These are phyloP conservation scores for Penicillium sp. DNA, from an alignment of 2,329 filamentous ascomycete species.

Conservation along the genomic window DNA sequence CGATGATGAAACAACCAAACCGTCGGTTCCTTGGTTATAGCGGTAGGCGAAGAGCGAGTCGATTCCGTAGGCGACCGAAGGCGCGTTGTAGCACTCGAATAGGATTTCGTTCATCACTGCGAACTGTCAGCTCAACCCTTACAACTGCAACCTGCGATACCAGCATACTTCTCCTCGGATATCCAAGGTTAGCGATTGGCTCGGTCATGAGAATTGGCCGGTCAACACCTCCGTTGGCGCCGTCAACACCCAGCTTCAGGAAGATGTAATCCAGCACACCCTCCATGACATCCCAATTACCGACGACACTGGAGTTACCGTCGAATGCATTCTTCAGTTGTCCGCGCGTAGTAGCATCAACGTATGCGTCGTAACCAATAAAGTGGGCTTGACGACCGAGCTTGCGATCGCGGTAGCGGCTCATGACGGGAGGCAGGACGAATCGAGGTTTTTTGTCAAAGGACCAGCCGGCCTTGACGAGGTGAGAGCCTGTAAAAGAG, in stretches of 20 bases:
- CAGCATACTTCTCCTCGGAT: slow-evolving; percentile 80
- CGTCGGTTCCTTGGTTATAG: slow-evolving; percentile 86
- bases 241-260: slow-evolving; percentile 87
- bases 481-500: slow-evolving; percentile 73
- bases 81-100: slow-evolving; percentile 93
- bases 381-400: slow-evolving; percentile 90
- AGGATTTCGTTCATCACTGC: slow-evolving; percentile 95
- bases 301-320: slow-evolving; percentile 84
- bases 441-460: slow-evolving; percentile 85
- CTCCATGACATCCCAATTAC: slow-evolving; percentile 98
- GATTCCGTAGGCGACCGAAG: slow-evolving; percentile 90
- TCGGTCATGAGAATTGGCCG: slow-evolving; percentile 95
- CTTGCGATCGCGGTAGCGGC: slow-evolving; percentile 94
- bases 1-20: slow-evolving; percentile 88
- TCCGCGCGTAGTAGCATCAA: slow-evolving; percentile 88
- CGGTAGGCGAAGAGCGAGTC: slow-evolving; percentile 96
- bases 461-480: slow-evolving; percentile 93
- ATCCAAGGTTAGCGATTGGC: slow-evolving; percentile 86
- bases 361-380: slow-evolving; percentile 89
- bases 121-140: slow-evolving; percentile 6
- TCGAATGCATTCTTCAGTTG: slow-evolving; percentile 93
- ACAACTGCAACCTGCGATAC: slow-evolving; percentile 27
- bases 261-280: slow-evolving; percentile 93
- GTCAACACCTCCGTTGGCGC: slow-evolving; percentile 73
- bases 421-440: slow-evolving; percentile 84